A percentile compares a stretch with the other conserved stretches of the same genome.
These are phyloP conservation scores for Heliophila coronopifolia DNA, from an alignment of 441 rosid species.

Conservation along the genomic window DNA sequence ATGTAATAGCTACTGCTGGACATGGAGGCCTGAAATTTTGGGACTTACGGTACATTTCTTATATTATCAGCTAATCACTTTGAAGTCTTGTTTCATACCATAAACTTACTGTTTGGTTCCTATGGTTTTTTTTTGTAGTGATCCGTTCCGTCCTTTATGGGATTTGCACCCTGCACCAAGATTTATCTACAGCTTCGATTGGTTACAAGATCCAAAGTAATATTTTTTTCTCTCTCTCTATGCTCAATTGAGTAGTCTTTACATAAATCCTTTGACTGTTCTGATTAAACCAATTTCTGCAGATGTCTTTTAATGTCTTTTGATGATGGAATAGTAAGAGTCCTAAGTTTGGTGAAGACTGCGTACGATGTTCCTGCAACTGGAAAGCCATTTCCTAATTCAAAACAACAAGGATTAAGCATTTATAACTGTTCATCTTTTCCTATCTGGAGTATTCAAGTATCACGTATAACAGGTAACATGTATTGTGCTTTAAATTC, in stretches of 20 bases:
- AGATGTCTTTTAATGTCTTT: constrained; percentile 69
- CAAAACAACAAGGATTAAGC: constrained; percentile 69
- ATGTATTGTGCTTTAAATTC: background rate
- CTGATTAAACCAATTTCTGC: constrained; percentile 25
- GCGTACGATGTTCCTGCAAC: constrained; percentile 70
- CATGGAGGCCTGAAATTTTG: constrained; percentile 82
- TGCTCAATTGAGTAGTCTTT: constrained; percentile 15
- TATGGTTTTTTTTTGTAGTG: constrained; percentile 49
- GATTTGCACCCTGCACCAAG: constrained; percentile 58
- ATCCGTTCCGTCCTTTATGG: constrained; percentile 86
- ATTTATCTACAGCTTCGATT: constrained; percentile 67
- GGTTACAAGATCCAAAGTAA: constrained; percentile 77
- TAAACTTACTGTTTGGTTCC: constrained; percentile 9
- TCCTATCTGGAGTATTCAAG: constrained; percentile 80
- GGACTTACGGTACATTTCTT: constrained; percentile 64
- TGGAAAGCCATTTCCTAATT: constrained; percentile 49
- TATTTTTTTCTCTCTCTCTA: background rate
- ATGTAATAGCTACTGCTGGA: constrained; percentile 73
- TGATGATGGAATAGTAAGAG: constrained; percentile 75
- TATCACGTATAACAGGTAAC: constrained; percentile 77
- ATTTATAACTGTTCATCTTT: constrained; percentile 53
- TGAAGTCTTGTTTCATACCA: too few relatives aligned
- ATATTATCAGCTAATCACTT: background rate
- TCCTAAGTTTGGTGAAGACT: constrained; percentile 65
- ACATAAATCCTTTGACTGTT: constrained; percentile 1